Conservation (phyloP, 2,329 filamentous ascomycete species). For the Teratosphaeria pseudoeucalypti region DNA sequence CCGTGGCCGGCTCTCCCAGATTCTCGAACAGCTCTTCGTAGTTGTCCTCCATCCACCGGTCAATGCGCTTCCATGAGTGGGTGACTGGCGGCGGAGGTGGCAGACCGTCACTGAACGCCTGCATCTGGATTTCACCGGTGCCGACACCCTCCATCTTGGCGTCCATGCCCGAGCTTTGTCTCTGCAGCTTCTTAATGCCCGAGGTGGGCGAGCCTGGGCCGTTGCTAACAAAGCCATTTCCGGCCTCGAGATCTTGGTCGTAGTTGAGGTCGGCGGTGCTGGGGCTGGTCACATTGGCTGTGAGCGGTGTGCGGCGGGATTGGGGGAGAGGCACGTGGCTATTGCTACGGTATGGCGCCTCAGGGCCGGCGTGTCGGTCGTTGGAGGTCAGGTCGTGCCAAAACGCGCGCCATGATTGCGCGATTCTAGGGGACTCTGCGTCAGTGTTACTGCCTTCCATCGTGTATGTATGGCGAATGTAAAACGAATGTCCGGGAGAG, state of each 20-base stretch:
- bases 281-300: constrained; percentile 74
- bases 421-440: neutral
- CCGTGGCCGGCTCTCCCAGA: constrained; percentile 79
- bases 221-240: constrained; percentile 52
- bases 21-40: constrained; percentile 93
- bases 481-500: neutral
- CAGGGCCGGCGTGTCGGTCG: constrained; percentile 78
- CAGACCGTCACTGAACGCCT: constrained; percentile 83
- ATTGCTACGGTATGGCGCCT: constrained; percentile 86
- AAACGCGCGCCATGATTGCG: constrained; percentile 62
- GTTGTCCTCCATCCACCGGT: constrained; percentile 86
- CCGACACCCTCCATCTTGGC: constrained; percentile 59
- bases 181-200: constrained; percentile 66
- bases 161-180: constrained; percentile 29
- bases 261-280: constrained; percentile 81
- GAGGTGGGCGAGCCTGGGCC: constrained; percentile 49
- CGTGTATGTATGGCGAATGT: neutral
- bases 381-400: constrained; percentile 78
- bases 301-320: constrained; percentile 70
- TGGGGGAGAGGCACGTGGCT: constrained; percentile 81
- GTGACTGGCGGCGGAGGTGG: constrained; percentile 78
- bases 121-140: constrained; percentile 86
- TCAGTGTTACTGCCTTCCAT: neutral
- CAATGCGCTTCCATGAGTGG: constrained; percentile 92
- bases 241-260: constrained; percentile 56